phyloP scores from a whole-genome alignment of 2,329 filamentous ascomycete species.

The Phialocephala sp. region DNA sequence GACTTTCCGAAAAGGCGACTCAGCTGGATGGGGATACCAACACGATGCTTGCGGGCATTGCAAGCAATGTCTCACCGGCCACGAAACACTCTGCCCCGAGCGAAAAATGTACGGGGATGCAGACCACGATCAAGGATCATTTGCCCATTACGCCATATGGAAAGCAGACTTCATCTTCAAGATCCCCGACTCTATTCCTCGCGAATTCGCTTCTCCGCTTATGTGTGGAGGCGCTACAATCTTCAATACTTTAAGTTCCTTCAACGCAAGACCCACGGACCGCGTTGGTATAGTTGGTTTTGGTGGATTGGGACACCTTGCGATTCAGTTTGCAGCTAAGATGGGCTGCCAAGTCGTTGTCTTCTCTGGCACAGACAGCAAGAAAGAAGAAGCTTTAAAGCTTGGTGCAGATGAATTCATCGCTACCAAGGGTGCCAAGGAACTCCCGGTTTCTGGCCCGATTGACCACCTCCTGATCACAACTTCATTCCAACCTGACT shows the following conservation, averaged over 20 bases:
- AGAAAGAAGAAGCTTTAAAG: constrained; percentile 65
- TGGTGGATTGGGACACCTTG: constrained; percentile 66
- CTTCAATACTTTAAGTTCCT: constrained; percentile 44
- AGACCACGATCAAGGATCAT: constrained; percentile 55
- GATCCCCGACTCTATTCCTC: constrained; percentile 47
- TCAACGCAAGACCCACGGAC: constrained; percentile 43
- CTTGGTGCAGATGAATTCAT: constrained; percentile 68
- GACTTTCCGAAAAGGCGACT: constrained; percentile 49
- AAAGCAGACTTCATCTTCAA: constrained; percentile 47
- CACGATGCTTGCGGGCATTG: constrained; percentile 51
- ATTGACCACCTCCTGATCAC: constrained; percentile 43
- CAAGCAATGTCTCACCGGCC: constrained; percentile 51
- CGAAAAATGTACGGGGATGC: constrained; percentile 49
- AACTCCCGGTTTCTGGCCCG: constrained; percentile 39
- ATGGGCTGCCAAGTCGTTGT: constrained; percentile 67
- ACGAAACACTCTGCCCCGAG: constrained; percentile 50
- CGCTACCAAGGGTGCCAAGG: constrained; percentile 50
- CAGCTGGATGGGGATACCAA: constrained; percentile 54
- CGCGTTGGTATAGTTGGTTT: constrained; percentile 56
- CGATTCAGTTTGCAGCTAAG: constrained; percentile 66
- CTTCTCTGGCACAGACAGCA: constrained; percentile 63
- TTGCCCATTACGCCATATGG: constrained; percentile 48
- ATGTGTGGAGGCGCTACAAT: constrained; percentile 55
- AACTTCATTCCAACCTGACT: constrained; percentile 55
- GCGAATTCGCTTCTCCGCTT: constrained; percentile 50